These are phyloP conservation scores for Eremochloa ophiuroides DNA, from an alignment of 176 grass and related monocot species.

Conservation along the genomic window DNA sequence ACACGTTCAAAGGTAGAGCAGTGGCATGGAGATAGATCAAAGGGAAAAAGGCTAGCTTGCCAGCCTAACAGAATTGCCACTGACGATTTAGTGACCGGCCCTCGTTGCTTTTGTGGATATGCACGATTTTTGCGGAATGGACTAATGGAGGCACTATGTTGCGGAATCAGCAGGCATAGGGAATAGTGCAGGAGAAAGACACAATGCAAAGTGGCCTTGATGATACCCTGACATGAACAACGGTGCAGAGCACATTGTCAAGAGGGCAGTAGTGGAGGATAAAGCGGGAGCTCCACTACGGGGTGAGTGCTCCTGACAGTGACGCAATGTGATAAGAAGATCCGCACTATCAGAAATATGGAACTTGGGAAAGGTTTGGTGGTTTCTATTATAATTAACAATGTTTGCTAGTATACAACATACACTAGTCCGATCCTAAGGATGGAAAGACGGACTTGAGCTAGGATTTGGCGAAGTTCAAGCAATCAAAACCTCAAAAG, in stretches of 20 bases:
- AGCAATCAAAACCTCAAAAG: neutral
- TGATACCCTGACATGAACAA: slow-evolving; percentile 18
- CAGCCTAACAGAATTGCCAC: slow-evolving; percentile 7
- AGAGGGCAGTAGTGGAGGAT: slow-evolving; percentile 41
- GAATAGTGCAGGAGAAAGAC: neutral
- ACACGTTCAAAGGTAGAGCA: slow-evolving; percentile 16
- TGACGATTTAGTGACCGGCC: neutral
- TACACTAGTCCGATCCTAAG: neutral
- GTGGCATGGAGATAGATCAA: neutral
- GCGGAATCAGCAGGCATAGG: neutral
- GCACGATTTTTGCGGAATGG: neutral
- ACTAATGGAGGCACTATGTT: neutral
- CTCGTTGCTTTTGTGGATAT: neutral
- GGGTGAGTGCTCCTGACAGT: neutral
- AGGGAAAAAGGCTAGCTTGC: neutral
- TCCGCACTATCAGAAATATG: neutral
- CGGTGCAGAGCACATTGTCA: slow-evolving; percentile 9
- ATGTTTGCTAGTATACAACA: neutral
- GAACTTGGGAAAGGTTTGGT: neutral
- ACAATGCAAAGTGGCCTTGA: slow-evolving; percentile 6
- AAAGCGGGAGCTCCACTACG: slow-evolving; percentile 36
- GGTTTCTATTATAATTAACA: neutral
- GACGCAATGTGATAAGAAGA: neutral
- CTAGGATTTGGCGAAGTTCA: neutral
- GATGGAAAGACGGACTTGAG: neutral